Conservation (phyloP, 805 yeast species). For the Starmera caribaea region DNA sequence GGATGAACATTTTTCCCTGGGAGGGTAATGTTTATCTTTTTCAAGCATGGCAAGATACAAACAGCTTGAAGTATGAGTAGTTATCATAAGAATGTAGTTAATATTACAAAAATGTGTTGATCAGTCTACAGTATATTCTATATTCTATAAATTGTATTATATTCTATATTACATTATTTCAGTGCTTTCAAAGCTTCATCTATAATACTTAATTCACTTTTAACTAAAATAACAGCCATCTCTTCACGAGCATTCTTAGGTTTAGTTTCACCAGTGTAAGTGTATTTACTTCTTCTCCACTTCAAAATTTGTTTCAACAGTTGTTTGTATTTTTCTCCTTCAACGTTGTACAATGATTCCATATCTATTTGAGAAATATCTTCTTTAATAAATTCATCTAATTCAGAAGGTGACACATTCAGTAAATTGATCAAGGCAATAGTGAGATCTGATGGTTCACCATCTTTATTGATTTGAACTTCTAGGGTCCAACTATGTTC, state of each 20-base stretch:
- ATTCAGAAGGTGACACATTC: constrained; percentile 19
- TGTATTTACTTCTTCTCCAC: constrained; percentile 10
- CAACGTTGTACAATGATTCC: too few species aligned
- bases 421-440: constrained; percentile 30
- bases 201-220: constrained; percentile 10
- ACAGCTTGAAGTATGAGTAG: too few species aligned
- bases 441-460: constrained; percentile 35
- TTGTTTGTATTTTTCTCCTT: not conserved
- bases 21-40: too few species aligned
- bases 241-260: constrained; percentile 8
- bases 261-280: constrained; percentile 6
- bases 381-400: constrained; percentile 13
- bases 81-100: too few species aligned
- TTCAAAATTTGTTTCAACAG: constrained; percentile 9
- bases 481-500: constrained; percentile 36
- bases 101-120: too few species aligned
- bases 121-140: too few species aligned
- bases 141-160: too few species aligned
- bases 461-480: constrained; percentile 28
- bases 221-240: constrained; percentile 10
- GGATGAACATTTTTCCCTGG: too few species aligned
- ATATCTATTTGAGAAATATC: not conserved
- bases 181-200: constrained; percentile 4
- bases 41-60: too few species aligned
- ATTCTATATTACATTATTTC: too few species aligned